Conservation (phyloP, 2,329 filamentous ascomycete species). For the Colletotrichum spaethianum region DNA sequence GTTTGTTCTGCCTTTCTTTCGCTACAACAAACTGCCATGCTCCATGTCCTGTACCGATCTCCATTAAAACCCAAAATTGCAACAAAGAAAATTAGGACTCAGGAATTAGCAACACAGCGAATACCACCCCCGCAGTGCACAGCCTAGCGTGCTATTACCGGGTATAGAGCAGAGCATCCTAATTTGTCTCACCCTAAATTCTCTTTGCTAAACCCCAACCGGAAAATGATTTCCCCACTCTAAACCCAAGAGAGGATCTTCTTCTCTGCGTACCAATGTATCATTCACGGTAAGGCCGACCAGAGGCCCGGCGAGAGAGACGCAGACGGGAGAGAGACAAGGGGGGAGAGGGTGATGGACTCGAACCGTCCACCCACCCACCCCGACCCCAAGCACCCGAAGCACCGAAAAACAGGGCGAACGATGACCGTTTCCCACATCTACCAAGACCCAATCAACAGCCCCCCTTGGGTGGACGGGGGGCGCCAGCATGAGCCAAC, state of each 20-base stretch:
- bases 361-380: conserved; percentile 5
- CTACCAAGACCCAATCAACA: conserved; percentile 26
- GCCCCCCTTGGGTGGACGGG: background rate
- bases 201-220: background rate
- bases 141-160: background rate
- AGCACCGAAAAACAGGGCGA: conserved; percentile 35
- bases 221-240: background rate
- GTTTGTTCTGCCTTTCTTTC: background rate
- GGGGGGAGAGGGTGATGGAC: background rate
- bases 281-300: background rate
- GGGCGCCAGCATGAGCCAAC: background rate
- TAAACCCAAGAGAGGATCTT: background rate
- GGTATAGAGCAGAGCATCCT: background rate
- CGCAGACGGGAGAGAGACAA: background rate
- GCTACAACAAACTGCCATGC: background rate
- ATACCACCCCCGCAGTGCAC: conserved; percentile 1
- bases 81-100: background rate
- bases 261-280: background rate
- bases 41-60: background rate
- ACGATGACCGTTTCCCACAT: conserved; percentile 34
- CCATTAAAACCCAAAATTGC: background rate
- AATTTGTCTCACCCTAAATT: background rate
- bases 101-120: background rate
- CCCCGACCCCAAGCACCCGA: background rate
- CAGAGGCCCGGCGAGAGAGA: background rate